A percentile compares a stretch with the other conserved stretches of the same genome.
Conservation (phyloP, 1,284 basidiomycete genomes). For the Paramarasmius palmivorus region DNA sequence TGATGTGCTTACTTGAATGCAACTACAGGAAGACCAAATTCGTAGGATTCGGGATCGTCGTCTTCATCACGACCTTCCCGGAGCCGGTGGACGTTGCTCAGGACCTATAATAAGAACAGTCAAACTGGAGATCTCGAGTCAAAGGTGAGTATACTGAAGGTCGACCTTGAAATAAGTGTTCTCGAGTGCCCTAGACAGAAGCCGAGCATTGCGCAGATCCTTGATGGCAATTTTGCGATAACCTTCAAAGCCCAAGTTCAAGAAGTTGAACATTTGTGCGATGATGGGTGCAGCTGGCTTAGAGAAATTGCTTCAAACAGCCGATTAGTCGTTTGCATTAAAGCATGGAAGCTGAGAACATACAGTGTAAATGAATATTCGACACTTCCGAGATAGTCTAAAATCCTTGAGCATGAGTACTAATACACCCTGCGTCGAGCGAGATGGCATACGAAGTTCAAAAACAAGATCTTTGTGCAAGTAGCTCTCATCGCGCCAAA, state of each 20-base stretch:
- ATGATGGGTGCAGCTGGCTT: conserved; percentile 66
- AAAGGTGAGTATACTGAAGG: background rate
- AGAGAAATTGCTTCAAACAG: conserved; percentile 57
- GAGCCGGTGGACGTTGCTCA: conserved; percentile 40
- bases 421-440: background rate
- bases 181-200: conserved; percentile 69
- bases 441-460: conserved; percentile 51
- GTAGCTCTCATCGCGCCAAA: conserved; percentile 57
- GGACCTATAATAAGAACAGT: conserved; percentile 25
- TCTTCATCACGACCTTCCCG: conserved; percentile 23
- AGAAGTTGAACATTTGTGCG: conserved; percentile 72
- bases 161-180: conserved; percentile 43
- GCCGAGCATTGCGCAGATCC: conserved; percentile 64
- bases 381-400: conserved; percentile 55
- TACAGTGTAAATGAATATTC: conserved; percentile 55
- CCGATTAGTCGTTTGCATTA: conserved; percentile 24
- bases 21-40: conserved; percentile 68
- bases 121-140: background rate
- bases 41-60: conserved; percentile 46
- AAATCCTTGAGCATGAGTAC: background rate
- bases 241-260: conserved; percentile 57
- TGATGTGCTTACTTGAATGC: conserved; percentile 49
- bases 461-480: conserved; percentile 69
- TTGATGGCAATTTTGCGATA: conserved; percentile 51
- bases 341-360: conserved; percentile 8